Base-by-base conservation (phyloP, 1,139 yeast species). In the Pneumocystis oryctolagi region DNA sequence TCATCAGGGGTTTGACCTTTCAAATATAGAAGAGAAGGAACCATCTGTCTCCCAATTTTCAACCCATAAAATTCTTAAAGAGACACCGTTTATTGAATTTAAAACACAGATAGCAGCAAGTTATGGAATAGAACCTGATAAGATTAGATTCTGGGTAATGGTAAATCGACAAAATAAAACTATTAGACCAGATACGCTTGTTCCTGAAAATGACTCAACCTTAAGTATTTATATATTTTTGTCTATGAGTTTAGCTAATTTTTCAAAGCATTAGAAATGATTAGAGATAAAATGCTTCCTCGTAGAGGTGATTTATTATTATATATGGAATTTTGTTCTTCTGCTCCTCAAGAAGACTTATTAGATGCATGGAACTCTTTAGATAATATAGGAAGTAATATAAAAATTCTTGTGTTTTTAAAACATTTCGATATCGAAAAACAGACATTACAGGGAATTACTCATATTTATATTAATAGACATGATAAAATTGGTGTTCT, bases 1-100 rank as follows among this genome's bases (percentile, higher is more conserved):
- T 61, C 85, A 82, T 70, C 78, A 82, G 69, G 95, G 95, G 0
- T 86, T 87, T 71, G 97, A 90, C 72, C 72, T 86, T 60, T 87
- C 86, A 18, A 66, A 60, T 60, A 34, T 63, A 47, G 40, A 47
- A 18, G 59, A 59, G 16, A 68, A 32, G 72, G 75, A 74, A 68
- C 59, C 42, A 65, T 62, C 30, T 62, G 67, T 40, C 47, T 65
- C 31, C 25, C 42, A 20, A 16, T 59, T 61, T 32, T 58, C 76
- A 1, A 70, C 73, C 0, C 70, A 84, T 60, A 82, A 80, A 70
- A 78, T 86, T 2, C 78, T 82, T 68, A 87, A 84, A 69, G 80
- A 84, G 0, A 81, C 81, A 57, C 76, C 81, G 14, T 77, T 85
- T 62, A 70, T 74, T 0, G 81, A 81, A 9, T 73, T 89, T 39